Evolutionary conservation across 345 rosid genomes (phyloP).

Genomic region (Populus ilicifolia): DNA sequence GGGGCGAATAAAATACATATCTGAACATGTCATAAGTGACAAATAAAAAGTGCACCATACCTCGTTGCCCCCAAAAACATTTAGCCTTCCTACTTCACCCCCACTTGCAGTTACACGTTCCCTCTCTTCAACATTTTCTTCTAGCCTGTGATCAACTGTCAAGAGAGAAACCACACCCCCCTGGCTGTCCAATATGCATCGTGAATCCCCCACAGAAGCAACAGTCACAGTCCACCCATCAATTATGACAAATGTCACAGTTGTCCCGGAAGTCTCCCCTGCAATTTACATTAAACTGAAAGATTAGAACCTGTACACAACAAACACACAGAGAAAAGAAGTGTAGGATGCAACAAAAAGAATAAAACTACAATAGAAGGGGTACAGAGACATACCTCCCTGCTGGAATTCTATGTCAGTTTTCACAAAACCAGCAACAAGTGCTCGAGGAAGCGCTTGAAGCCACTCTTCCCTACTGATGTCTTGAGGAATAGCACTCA

Average conservation of each 20-base stretch:
- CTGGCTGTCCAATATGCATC: constrained; percentile 96
- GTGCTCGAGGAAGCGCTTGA: constrained; percentile 93
- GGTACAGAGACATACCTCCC: constrained; percentile 46
- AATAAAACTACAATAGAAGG: neutral
- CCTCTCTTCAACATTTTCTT: constrained; percentile 96
- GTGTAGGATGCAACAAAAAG: neutral
- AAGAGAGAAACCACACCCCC: constrained; percentile 91
- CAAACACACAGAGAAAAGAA: neutral
- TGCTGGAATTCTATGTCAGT: constrained; percentile 98
- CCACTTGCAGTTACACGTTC: constrained; percentile 99
- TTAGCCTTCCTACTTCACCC: constrained; percentile 98
- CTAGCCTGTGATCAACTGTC: constrained; percentile 97
- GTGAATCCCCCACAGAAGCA: constrained; percentile 98
- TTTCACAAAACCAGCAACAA: constrained; percentile 98
- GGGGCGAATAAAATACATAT: neutral
- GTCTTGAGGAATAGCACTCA: constrained; percentile 86
- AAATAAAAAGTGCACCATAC: constrained; percentile 31
- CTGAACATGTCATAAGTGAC: neutral
- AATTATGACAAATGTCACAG: constrained; percentile 90
- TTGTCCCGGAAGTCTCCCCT: constrained; percentile 99
- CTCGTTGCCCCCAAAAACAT: constrained; percentile 94
- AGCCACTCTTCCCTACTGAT: constrained; percentile 89
- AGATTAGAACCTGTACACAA: constrained; percentile 14
- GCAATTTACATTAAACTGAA: constrained; percentile 29
- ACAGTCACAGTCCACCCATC: constrained; percentile 99